phyloP scores from a whole-genome alignment of 768 basidiomycete genomes.

The Trametes gibbosa region DNA sequence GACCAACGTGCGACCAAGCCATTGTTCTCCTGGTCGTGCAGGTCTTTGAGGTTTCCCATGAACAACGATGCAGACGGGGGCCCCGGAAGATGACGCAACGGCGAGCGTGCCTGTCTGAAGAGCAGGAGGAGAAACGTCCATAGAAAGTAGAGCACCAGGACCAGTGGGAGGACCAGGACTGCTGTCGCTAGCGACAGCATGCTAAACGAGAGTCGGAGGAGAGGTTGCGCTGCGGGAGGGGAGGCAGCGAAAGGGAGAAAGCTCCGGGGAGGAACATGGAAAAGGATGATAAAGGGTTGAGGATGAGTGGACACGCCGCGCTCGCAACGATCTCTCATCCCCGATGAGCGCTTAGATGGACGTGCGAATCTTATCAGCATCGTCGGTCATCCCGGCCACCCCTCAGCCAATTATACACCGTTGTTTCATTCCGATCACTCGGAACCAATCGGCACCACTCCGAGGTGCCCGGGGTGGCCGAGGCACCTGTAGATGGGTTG shows the following conservation, averaged over 20 bases:
- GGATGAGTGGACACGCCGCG: neutral
- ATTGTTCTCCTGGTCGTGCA: constrained; percentile 60
- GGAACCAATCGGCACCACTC: constrained; percentile 2
- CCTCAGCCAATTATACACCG: constrained; percentile 3
- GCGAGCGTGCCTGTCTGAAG: constrained; percentile 44
- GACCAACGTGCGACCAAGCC: constrained; percentile 47
- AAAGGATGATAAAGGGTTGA: constrained; percentile 17
- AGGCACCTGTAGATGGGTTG: neutral
- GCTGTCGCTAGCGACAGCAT: constrained; percentile 5
- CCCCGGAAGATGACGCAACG: constrained; percentile 45
- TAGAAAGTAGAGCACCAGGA: constrained; percentile 32
- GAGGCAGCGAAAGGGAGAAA: constrained; percentile 9
- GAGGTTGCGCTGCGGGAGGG: neutral
- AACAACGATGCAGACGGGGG: constrained; percentile 48
- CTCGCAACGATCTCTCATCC: constrained; percentile 2
- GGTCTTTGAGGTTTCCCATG: constrained; percentile 50
- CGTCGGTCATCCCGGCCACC: constrained; percentile 8
- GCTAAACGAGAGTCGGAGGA: neutral
- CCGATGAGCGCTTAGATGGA: neutral
- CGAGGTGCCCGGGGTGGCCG: constrained; percentile 4
- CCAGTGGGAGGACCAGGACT: constrained; percentile 15
- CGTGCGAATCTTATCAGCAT: neutral
- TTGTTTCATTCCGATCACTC: neutral
- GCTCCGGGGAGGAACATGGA: constrained; percentile 7
- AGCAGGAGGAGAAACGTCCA: constrained; percentile 41